Base-by-base conservation (phyloP, 2,329 filamentous ascomycete genomes). In the Curvularia spicifera region DNA sequence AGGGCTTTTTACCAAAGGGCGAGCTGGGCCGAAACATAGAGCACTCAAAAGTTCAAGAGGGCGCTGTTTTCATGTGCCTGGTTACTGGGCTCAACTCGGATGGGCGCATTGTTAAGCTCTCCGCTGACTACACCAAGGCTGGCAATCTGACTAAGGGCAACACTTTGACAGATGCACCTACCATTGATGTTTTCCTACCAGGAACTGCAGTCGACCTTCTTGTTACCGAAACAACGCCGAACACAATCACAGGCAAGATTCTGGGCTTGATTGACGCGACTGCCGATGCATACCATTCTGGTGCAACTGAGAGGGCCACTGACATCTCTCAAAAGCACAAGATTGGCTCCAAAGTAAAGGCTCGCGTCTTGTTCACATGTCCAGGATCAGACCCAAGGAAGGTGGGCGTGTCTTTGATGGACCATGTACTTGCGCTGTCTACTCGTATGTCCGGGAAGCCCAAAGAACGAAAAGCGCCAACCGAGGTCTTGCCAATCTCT, bases 241-340 rank as follows among this genome's bases (percentile, higher is more conserved):
- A 85, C 63, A 95, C 95, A n/a, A 79, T 99, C 58, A 82, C 85
- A 48, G 95, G 95, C 69, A 97, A 97, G 76, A 86, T 98, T 44
- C 90, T 99, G 84, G 96, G 95, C 15, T 87, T 93, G 73, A 80
- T 99, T 24, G 91, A 97, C 78, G 91, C 91, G 10, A 97, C 93
- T 1, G 93, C 94, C 18, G 95, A 99, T 76, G 76, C 94, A 35
- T 86, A 97, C 43, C 95, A 99, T 76, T 96, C 93, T 13, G 93
- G 93, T 35, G 85, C 86, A 50, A 90, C 88, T 3, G 85, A 87
- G 42, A 84, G 86, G 56, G 87, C 87, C 26, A 83, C 86, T 45
- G 88, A 95, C 64, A 79, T 97, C 42, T 87, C 88, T 46, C 86
- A 89, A 47, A 90, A 90, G 72, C 94, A 91, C 81, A 93, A 95